These are phyloP conservation scores for Bullera alba DNA, from an alignment of 768 basidiomycete genomes.

Conservation along the genomic window DNA sequence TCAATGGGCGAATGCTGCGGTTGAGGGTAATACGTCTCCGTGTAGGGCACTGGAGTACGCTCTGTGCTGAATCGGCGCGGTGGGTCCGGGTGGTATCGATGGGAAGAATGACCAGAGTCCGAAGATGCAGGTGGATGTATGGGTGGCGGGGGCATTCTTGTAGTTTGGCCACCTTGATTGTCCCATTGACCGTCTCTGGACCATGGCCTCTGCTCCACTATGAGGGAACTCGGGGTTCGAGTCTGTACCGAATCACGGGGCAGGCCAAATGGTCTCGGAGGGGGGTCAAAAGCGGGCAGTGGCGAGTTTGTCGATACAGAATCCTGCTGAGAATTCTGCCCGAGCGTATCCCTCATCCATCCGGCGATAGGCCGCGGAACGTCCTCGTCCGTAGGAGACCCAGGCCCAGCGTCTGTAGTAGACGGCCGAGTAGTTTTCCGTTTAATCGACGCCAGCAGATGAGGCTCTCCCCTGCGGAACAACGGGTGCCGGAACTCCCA, in stretches of 20 bases:
- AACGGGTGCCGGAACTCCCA: slow-evolving; percentile 46
- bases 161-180: background rate
- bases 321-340: background rate
- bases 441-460: slow-evolving; percentile 40
- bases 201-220: slow-evolving; percentile 4
- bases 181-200: slow-evolving; percentile 11
- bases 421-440: slow-evolving; percentile 32
- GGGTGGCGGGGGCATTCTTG: slow-evolving; percentile 4
- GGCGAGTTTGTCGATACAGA: slow-evolving; percentile 2
- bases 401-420: slow-evolving; percentile 8
- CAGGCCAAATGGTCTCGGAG: background rate
- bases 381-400: slow-evolving; percentile 23
- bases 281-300: background rate
- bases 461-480: slow-evolving; percentile 43
- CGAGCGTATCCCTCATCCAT: slow-evolving; percentile 27
- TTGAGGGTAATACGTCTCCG: slow-evolving; percentile 19
- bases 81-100: slow-evolving; percentile 14
- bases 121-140: background rate
- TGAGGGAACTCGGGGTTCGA: background rate
- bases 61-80: no score
- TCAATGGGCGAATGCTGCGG: slow-evolving; percentile 5
- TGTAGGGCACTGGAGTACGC: no score
- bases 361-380: slow-evolving; percentile 16
- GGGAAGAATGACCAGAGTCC: background rate
- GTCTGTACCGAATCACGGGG: background rate